Evolutionary conservation across 2,329 filamentous ascomycete genomes (phyloP).

Genomic region (Aspergillus ochraceoroseus): DNA sequence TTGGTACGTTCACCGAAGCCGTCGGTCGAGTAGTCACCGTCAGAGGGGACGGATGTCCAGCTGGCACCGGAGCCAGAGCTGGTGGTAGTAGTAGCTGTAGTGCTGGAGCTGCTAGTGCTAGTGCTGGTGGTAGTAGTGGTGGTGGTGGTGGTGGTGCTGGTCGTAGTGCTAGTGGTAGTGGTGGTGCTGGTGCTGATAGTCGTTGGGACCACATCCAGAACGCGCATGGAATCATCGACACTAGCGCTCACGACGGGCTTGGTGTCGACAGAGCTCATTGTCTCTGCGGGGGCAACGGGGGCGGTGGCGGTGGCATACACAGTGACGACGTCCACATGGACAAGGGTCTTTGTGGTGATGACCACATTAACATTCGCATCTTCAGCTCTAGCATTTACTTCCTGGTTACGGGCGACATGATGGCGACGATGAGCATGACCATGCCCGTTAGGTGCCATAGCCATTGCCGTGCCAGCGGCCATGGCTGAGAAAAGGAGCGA

Average conservation of each 20-base stretch:
- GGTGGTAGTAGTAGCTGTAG: conserved; percentile 1
- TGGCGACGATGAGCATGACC: neutral
- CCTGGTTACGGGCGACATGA: too few relatives aligned
- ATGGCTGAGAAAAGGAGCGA: neutral
- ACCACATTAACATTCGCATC: neutral
- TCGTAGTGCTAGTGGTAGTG: too few relatives aligned
- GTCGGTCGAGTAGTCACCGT: conserved; percentile 19
- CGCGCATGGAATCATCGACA: too few relatives aligned
- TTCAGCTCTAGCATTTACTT: neutral
- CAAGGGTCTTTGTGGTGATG: neutral
- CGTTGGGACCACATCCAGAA: too few relatives aligned
- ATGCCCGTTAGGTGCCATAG: neutral
- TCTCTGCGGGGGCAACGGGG: too few relatives aligned
- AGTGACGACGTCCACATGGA: neutral
- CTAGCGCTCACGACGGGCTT: too few relatives aligned
- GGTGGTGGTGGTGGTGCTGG: neutral
- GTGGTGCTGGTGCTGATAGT: too few relatives aligned
- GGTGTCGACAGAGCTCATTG: too few relatives aligned
- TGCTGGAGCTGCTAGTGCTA: conserved; percentile 1
- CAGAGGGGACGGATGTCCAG: conserved; percentile 24
- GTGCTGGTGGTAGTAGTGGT: conserved; percentile 4
- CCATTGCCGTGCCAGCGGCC: neutral
- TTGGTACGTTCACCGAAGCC: conserved; percentile 32
- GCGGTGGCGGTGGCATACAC: neutral
- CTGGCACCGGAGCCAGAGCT: conserved; percentile 3